Evolutionary conservation across 1,139 yeast genomes (phyloP), one percentile per base, ranked within the genome.

Genomic region (Hyphopichia wangnamkhiaoensis): DNA sequence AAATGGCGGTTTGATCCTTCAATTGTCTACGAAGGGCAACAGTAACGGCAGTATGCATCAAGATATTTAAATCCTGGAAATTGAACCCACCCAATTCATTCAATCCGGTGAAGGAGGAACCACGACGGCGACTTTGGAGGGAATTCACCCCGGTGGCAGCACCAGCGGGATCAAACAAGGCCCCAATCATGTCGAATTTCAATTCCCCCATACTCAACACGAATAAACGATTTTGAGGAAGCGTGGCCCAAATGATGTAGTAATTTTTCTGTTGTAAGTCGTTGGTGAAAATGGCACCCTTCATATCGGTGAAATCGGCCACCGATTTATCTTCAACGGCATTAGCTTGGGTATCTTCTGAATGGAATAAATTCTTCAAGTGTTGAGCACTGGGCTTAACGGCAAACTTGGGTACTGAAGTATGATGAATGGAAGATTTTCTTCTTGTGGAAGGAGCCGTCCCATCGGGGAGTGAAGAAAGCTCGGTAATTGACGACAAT

Each of bases 81-180:
- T 69, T 70, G 47, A 54, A 58, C 2, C 73, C 74, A 16, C 73
- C 74, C 43, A 68, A 54, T 9, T 69, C 75, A 47, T 68, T 67
- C 31, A 69, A 45, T 3, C 71, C 68, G 9, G 68, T 58, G 38
- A 68, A 64, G 23, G 74, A 68, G 16, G 71, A 63, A 4, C 68
- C 62, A 32, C 73, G 51, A 36, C 73, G 61, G 37, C 63, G 54
- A 4, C 33, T 8, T 14, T 18, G 26, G 14, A 24, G 30, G 5
- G 30, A 4, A 18, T 24, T 24, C 37, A 27, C 50, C 43, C 29
- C 44, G 14, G 41, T 42, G 18, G 37, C 50, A 23, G 37, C 52
- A 27, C 54, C 54, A 21, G 41, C 39, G n/a, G 58, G 55, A 33
- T 48, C 50, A n/a, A 51, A 52, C 33, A 52, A 37, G 18, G 52